Percentiles rank a stretch among this genome's conserved stretches.
Evolutionary conservation across 352 stramenopile genomes (phyloP).

Genomic region (Pythium rhizo-oryzae): DNA sequence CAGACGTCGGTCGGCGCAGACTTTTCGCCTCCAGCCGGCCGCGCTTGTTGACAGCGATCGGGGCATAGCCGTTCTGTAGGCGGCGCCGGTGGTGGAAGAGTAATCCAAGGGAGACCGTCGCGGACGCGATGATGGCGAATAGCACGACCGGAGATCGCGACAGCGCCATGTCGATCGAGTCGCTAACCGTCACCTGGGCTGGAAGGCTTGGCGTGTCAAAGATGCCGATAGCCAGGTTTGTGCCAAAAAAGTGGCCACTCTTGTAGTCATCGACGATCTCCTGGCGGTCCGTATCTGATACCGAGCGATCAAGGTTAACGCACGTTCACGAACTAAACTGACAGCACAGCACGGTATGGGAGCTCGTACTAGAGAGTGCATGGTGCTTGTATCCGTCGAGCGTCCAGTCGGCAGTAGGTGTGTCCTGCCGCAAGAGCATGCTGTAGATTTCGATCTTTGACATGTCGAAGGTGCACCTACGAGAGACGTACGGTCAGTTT

Average conservation of each 20-base stretch:
- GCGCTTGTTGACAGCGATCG: constrained; percentile 46
- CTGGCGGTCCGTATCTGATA: constrained; percentile 46
- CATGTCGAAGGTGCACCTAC: constrained; percentile 69
- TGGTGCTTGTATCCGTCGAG: constrained; percentile 69
- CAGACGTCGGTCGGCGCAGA: constrained; percentile 6
- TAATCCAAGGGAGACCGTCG: constrained; percentile 48
- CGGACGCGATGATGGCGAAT: constrained; percentile 46
- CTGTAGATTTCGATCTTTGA: constrained; percentile 64
- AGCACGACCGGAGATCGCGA: constrained; percentile 39
- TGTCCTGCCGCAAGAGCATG: constrained; percentile 51
- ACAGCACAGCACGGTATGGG: too few species aligned
- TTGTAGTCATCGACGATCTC: constrained; percentile 65
- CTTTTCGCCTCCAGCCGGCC: constrained; percentile 42
- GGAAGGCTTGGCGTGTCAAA: constrained; percentile 51
- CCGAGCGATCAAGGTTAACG: too few species aligned
- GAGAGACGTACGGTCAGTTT: neutral
- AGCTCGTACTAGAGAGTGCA: constrained; percentile 37
- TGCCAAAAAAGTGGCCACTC: constrained; percentile 61
- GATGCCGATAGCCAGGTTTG: constrained; percentile 63
- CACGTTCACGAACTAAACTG: too few species aligned
- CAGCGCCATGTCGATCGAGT: constrained; percentile 30
- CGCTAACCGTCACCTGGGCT: constrained; percentile 31
- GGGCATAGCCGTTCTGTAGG: constrained; percentile 65
- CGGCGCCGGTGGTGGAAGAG: constrained; percentile 59
- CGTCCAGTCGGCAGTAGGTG: constrained; percentile 30